Percentiles rank a stretch among this genome's conserved stretches.
These are phyloP conservation scores for Ormosia emarginata DNA, from an alignment of 306 rosid genomes.

Conservation along the genomic window DNA sequence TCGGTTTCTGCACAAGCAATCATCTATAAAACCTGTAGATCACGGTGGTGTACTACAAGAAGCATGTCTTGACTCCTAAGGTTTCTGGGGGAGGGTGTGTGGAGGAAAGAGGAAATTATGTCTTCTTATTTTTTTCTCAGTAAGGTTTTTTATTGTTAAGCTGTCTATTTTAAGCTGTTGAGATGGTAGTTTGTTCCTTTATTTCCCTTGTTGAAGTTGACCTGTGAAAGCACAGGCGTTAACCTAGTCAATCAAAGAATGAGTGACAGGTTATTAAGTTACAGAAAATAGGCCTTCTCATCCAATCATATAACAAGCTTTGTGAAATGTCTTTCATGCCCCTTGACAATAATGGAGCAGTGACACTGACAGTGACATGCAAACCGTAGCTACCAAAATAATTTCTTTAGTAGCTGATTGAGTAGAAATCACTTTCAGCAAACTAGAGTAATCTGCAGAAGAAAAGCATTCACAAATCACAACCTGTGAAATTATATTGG, in stretches of 20 bases:
- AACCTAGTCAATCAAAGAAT: not conserved
- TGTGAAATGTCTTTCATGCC: not conserved
- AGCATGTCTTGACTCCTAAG: not conserved
- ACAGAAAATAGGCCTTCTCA: not conserved
- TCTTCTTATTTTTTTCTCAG: not conserved
- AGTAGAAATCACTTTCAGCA: not conserved
- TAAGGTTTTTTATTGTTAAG: slow-evolving; percentile 32
- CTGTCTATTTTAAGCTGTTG: slow-evolving; percentile 55
- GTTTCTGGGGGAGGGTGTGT: not conserved
- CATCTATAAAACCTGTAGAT: not conserved
- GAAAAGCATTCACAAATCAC: not conserved
- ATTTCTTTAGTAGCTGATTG: not conserved
- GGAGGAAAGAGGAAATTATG: not conserved
- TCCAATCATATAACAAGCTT: not conserved
- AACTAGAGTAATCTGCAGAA: slow-evolving; percentile 12
- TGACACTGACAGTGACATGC: not conserved
- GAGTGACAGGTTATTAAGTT: slow-evolving; percentile 7
- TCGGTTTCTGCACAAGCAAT: slow-evolving; percentile 13
- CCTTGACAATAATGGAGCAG: not conserved
- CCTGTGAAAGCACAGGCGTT: slow-evolving; percentile 24
- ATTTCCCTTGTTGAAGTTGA: slow-evolving; percentile 32
- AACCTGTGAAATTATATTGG: not conserved
- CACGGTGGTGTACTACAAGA: not conserved
- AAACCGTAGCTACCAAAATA: not conserved
- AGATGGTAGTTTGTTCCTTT: slow-evolving; percentile 34